phyloP scores from a whole-genome alignment of 2,329 filamentous ascomycete genomes.

The Fusarium sp. region DNA sequence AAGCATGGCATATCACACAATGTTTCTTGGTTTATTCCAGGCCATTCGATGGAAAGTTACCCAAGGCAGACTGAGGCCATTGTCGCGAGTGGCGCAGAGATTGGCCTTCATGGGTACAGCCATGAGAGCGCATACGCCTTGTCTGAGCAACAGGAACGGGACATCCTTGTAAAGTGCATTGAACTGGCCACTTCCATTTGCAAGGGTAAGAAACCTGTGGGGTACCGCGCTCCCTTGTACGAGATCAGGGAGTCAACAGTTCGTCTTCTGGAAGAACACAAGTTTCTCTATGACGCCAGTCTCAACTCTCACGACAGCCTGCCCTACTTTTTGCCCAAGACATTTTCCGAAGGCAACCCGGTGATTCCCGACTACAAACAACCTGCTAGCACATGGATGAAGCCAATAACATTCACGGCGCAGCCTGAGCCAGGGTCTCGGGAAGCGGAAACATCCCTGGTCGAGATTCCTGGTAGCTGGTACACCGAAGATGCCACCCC shows the following conservation, averaged over 20 bases:
- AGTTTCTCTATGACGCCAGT: constrained; percentile 7
- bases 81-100: constrained; percentile 50
- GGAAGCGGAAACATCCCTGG: not conserved
- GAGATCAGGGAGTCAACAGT: constrained; percentile 1
- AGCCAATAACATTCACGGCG: not conserved
- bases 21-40: constrained; percentile 64
- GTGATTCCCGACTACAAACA: not conserved
- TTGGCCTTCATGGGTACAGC: constrained; percentile 4
- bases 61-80: constrained; percentile 53
- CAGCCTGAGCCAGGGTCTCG: not conserved
- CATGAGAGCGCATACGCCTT: constrained; percentile 5
- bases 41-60: constrained; percentile 62
- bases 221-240: constrained; percentile 3
- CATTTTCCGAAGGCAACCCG: not conserved
- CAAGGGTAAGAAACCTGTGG: not conserved
- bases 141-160: not conserved
- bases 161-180: constrained; percentile 4
- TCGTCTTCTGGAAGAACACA: not conserved
- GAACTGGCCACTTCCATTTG: not conserved
- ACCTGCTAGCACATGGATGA: not conserved
- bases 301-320: constrained; percentile 1
- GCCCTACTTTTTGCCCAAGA: not conserved
- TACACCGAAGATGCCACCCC: constrained; percentile 33
- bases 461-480: constrained; percentile 28
- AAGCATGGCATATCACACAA: constrained; percentile 58